Base-by-base conservation (phyloP, 768 basidiomycete genomes). In the Kockovaella imperatae region DNA sequence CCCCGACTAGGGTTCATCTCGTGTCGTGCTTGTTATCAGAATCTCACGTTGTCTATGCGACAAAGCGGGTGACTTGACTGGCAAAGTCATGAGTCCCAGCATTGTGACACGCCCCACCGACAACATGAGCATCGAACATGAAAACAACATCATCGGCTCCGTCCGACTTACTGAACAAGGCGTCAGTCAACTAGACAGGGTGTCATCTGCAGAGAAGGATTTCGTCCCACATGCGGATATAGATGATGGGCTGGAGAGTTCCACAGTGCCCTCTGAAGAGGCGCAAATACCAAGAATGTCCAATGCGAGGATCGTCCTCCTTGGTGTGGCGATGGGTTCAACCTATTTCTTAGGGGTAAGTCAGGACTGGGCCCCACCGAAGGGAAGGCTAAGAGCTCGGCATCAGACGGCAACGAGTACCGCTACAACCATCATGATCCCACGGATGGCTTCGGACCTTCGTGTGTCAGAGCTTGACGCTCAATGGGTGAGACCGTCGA, bases 301-400 rank as follows among this genome's bases (percentile, higher is more conserved):
- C 14, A 41, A 8, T 7, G 11, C n/a, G 3, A 45, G 53, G 21
- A 47, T 49, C 20, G 25, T 50, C 28, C 15, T 46, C 5, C 34
- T 54, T 4, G 45, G 43, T 4, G 36, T 21, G 11, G 26, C 26
- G 18, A 58, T 58, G 53, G 54, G 49, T 41, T 32, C 52, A n/a
- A 58, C 57, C 5, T 58, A 52, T 32, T 58, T 58, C 39, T n/a
- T 54, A 5, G 57, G 53, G 0, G 57, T 58, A 26, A 43, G 53
- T 52, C 30, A 10, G 17, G 14, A 17, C 35, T 25, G 5, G 13
- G 35, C 36, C 5, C 5, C 8, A 15, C 8, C 41, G 6, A 42
- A 10, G 10, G 41, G 8, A 5, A 44, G 25, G 15, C 15, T 31
- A n/a, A n/a, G n/a, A n/a, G n/a, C n/a, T n/a, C n/a, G n/a, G n/a